Evolutionary conservation across 202 grass and related monocot species (phyloP), one percentile per base, ranked within the genome.

Genomic region (Brachypodium distachyon): DNA sequence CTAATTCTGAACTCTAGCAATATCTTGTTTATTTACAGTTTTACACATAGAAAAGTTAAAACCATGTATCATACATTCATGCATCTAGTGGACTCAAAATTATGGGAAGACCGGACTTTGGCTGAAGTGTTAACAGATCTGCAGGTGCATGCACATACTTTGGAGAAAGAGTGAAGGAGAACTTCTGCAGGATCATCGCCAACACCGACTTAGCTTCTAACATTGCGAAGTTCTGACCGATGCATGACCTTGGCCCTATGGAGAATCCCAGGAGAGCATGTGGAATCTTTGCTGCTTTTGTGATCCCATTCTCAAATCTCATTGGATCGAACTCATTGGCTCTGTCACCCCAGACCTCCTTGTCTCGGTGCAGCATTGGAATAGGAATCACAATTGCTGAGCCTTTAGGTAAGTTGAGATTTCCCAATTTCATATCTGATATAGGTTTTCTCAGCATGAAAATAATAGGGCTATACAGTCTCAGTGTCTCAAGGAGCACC

Each of bases 161-260:
- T 3, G 82, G 70, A 0, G 89, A 85, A 6, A 92, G 13, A 22
- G 49, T 3, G 42, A 92, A 88, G 0, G 85, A 85, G 43, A 88
- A 88, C 27, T 52, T 85, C 33, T 80, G 79, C 3, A 88, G 62
- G 3, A 88, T 44, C 74, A 78, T 39, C 0, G 34, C 56, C 31
- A 87, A 32, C 0, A 57, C 74, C 0, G 61, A 71, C 41, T 91
- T 91, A 0, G 89, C 89, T 53, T 91, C 85, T 16, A 91, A 3
- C 73, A 87, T 82, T 0, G 74, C 68, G 12, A 91, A 91, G 55
- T 84, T 74, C 55, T 87, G 81, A 0, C 77, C 81, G 2, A 87
- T 85, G 67, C 85, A 91, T 14, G 68, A 19, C 5, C 82, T 85
- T 18, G 85, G 89, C 2, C 89, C 82, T 12, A 85, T 54, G 0